Conservation (phyloP, 1,139 yeast genomes). For the Debaryomycetaceae sp. region DNA sequence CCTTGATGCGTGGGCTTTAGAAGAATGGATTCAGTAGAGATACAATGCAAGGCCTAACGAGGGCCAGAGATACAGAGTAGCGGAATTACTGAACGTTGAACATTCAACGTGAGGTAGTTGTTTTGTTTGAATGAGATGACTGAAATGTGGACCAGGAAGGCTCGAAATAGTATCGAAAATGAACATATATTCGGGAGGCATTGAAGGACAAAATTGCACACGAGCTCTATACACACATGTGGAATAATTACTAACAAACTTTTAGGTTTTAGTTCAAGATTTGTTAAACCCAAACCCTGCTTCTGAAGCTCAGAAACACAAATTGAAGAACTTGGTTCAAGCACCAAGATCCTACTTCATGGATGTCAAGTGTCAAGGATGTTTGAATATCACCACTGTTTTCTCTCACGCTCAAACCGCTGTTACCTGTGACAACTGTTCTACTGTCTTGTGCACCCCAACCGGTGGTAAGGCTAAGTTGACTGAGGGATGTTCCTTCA, state of each 20-base stretch:
- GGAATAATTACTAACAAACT: conserved; percentile 6
- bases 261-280: conserved; percentile 83
- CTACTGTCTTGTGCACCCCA: conserved; percentile 94
- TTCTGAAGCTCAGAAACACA: conserved; percentile 91
- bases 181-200: not conserved
- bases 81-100: too few relatives aligned
- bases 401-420: conserved; percentile 98
- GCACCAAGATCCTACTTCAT: conserved; percentile 95
- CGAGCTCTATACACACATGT: not conserved
- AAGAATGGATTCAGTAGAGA: too few relatives aligned
- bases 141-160: too few relatives aligned
- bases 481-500: conserved; percentile 96
- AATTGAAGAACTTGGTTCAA: conserved; percentile 92
- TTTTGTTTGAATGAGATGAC: too few relatives aligned
- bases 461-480: conserved; percentile 98
- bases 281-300: conserved; percentile 92
- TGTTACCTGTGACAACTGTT: conserved; percentile 94
- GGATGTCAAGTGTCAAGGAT: conserved; percentile 98
- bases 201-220: not conserved
- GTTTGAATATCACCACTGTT: conserved; percentile 94
- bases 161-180: too few relatives aligned
- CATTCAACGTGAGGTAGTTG: too few relatives aligned
- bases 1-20: too few relatives aligned
- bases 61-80: too few relatives aligned
- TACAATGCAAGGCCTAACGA: too few relatives aligned